Evolutionary conservation across 108 stramenopile species (phyloP).

Genomic region (Tribonema minus): DNA sequence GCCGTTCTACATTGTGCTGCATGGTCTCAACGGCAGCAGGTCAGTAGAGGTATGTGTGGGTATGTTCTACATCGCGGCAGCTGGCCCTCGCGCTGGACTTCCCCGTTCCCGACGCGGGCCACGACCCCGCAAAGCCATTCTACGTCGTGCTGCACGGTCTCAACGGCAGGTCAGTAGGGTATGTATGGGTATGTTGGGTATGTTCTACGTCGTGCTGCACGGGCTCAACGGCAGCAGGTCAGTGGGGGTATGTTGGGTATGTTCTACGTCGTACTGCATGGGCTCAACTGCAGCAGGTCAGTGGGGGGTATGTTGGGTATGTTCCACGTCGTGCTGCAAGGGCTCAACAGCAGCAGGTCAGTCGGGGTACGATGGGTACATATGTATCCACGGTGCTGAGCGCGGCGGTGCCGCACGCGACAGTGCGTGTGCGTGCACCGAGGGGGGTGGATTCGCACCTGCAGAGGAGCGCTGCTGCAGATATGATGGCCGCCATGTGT

Average conservation of each 20-base stretch:
- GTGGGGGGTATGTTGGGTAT: too few species aligned
- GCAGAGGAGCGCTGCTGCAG: too few species aligned
- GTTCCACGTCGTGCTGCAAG: slow-evolving; percentile 78
- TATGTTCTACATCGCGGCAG: background rate
- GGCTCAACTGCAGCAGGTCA: slow-evolving; percentile 78
- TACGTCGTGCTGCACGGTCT: slow-evolving; percentile 83
- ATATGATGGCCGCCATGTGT: too few species aligned
- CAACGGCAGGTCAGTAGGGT: too few species aligned
- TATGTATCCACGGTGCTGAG: too few species aligned
- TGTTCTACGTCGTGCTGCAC: slow-evolving; percentile 77
- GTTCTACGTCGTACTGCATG: slow-evolving; percentile 73
- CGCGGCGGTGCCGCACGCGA: too few species aligned
- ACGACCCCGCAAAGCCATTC: slow-evolving; percentile 62
- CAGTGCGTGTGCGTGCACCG: too few species aligned
- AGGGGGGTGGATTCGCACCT: too few species aligned
- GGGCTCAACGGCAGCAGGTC: slow-evolving; percentile 70
- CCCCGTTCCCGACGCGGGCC: slow-evolving; percentile 63
- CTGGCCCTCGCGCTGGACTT: slow-evolving; percentile 69
- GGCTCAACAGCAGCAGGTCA: slow-evolving; percentile 69
- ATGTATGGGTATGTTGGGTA: too few species aligned
- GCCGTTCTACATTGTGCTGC: slow-evolving; percentile 76
- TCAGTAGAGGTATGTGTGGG: background rate
- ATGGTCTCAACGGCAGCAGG: slow-evolving; percentile 74
- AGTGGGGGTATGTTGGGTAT: background rate
- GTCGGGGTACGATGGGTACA: too few species aligned